Conservation (phyloP, 2,329 filamentous ascomycete genomes). For the Fusarium sp. region DNA sequence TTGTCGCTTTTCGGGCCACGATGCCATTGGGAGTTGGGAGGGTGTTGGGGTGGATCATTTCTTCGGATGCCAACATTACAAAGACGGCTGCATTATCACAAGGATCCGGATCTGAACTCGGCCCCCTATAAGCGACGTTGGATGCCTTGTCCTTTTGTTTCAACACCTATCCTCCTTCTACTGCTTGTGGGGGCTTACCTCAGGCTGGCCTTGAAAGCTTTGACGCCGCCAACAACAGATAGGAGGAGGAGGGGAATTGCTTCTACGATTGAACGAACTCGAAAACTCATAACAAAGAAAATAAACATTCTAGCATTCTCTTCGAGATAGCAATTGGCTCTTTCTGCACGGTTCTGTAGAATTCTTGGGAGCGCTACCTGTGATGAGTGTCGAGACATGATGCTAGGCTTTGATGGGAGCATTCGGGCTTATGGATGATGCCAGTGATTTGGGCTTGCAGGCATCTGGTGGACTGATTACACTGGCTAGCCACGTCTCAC, state of each 20-base stretch:
- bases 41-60: conserved; percentile 23
- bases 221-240: conserved; percentile 32
- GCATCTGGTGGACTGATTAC: conserved; percentile 9
- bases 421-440: conserved; percentile 20
- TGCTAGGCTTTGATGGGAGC: conserved; percentile 16
- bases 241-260: conserved; percentile 29
- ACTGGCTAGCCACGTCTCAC: conserved; percentile 17
- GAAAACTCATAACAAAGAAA: conserved; percentile 31
- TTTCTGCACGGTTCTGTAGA: conserved; percentile 33
- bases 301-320: conserved; percentile 31
- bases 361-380: conserved; percentile 8
- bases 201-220: conserved; percentile 43
- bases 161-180: conserved; percentile 32
- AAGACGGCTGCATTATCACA: conserved; percentile 27
- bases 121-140: conserved; percentile 32
- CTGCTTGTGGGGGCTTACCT: conserved; percentile 31
- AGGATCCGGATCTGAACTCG: conserved; percentile 22
- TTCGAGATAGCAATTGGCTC: conserved; percentile 23
- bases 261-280: conserved; percentile 43
- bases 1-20: conserved; percentile 32
- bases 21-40: conserved; percentile 40
- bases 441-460: conserved; percentile 8
- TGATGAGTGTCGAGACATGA: conserved; percentile 13
- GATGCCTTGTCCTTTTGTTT: conserved; percentile 38
- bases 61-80: conserved; percentile 30